Conservation (phyloP, 2,329 filamentous ascomycete species). For the Cryoendolithus antarcticus region DNA sequence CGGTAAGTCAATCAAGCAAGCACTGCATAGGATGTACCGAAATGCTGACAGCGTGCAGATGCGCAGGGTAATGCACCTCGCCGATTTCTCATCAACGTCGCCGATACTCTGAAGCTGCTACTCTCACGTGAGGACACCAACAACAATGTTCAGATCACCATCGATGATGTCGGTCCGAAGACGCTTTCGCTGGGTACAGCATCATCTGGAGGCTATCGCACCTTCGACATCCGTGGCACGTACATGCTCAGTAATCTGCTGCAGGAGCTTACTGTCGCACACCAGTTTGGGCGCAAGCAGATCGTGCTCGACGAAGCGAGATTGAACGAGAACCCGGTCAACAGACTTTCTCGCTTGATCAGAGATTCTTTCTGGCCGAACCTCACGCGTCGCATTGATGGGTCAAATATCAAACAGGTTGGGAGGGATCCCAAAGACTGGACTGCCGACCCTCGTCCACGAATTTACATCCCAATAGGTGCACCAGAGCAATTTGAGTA, state of each 20-base stretch:
- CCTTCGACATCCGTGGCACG: slow-evolving; percentile 83
- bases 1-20: slow-evolving; percentile 13
- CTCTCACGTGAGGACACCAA: slow-evolving; percentile 85
- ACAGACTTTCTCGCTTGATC: slow-evolving; percentile 74
- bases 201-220: slow-evolving; percentile 72
- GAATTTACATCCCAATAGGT: slow-evolving; percentile 79
- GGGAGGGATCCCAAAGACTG: slow-evolving; percentile 90
- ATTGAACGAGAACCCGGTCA: slow-evolving; percentile 89
- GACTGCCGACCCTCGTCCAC: slow-evolving; percentile 76
- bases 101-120: slow-evolving; percentile 66
- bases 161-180: slow-evolving; percentile 92
- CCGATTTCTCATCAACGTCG: slow-evolving; percentile 77
- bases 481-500: slow-evolving; percentile 83
- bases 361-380: slow-evolving; percentile 87
- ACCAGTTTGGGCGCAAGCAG: slow-evolving; percentile 78
- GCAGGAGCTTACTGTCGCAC: slow-evolving; percentile 84
- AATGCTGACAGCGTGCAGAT: slow-evolving; percentile 57
- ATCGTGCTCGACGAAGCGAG: slow-evolving; percentile 85
- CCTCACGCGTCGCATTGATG: slow-evolving; percentile 80
- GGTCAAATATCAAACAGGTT: slow-evolving; percentile 71
- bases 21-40: slow-evolving; percentile 24
- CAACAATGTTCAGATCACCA: slow-evolving; percentile 90
- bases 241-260: slow-evolving; percentile 96
- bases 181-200: slow-evolving; percentile 74
- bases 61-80: slow-evolving; percentile 57